Base-by-base conservation (phyloP, 2,329 filamentous ascomycete species). In the Penicillium frequentans region DNA sequence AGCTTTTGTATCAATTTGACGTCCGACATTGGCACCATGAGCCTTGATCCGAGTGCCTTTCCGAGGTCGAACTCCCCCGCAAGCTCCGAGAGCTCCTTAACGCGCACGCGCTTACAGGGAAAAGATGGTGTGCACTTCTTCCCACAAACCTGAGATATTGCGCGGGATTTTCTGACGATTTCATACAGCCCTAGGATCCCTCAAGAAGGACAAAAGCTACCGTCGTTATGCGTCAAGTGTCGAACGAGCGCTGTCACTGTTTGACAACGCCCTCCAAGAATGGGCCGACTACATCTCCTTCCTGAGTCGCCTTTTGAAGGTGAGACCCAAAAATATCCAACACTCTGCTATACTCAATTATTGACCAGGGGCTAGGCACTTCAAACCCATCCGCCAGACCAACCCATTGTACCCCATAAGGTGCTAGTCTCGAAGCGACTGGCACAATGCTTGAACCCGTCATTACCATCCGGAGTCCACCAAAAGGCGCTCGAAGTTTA, bases 201-300 rank as follows among this genome's bases (percentile, higher is more conserved):
- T 75, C 43, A 77, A 81, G 66, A 86, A 85, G 66, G 84, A 89
- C 69, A 88, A 87, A 65, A 79, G 76, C 58, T 93, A 91, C 73
- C 91, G 93, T 64, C 90, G 93, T 74, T 99, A 98, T 85, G 91
- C 92, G 45, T 86, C 88, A 49, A 90, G 87, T 57, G 88, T 99
- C 64, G 93, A 98, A 70, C 86, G 92, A 73, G 90, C 92, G 33
- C 83, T 99, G 60, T 85, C 90, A 46, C 82, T 96, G 33, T 99
- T 97, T 79, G 95, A 99, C 72, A 93, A 91, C 16, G 87, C 91
- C 29, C 82, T 97, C 65, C 92, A 98, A 77, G 95, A 99, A 86
- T 99, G 95, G 95, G 95, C 96, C 49, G 95, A 99, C 78, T 99
- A 99, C 73, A 99, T 99, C 69, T 96, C 93, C 19, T 99, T 98